A percentile compares a stretch with the other conserved stretches of the same genome.
phyloP scores from a whole-genome alignment of 2,329 filamentous ascomycete species.

The Clonostachys rosea region DNA sequence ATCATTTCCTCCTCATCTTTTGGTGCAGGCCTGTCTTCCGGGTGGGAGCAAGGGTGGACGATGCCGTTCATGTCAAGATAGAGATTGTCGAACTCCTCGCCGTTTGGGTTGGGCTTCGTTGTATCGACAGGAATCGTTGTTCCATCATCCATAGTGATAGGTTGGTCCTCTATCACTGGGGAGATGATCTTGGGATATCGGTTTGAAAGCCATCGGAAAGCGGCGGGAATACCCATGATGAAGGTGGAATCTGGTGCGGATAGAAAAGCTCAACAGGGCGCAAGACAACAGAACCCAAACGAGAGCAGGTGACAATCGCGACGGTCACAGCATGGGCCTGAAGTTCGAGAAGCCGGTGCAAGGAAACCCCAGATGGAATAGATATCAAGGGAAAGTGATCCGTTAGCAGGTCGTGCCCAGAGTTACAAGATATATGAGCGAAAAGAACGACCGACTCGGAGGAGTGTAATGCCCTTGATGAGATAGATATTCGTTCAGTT shows the following conservation, averaged over 20 bases:
- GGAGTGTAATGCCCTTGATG: no score
- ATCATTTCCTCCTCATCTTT: constrained; percentile 99
- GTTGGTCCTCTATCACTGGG: constrained; percentile 80
- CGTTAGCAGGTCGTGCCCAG: no score
- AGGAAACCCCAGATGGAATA: no score
- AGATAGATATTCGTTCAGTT: no score
- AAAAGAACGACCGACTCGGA: no score
- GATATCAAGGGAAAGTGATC: no score
- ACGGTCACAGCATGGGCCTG: no score
- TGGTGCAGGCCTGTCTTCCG: constrained; percentile 86
- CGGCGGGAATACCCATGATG: constrained; percentile 87
- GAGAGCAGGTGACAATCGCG: no score
- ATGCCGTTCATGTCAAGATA: constrained; percentile 99
- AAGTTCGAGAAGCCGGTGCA: no score
- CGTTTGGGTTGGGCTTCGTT: constrained; percentile 85
- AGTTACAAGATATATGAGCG: no score
- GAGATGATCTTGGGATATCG: constrained; percentile 98
- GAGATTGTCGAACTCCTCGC: constrained; percentile 95
- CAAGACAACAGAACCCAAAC: no score
- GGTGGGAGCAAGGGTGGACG: constrained; percentile 96
- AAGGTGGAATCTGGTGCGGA: neutral
- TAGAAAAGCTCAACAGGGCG: no score
- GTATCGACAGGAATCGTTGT: constrained; percentile 79
- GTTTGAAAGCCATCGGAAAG: constrained; percentile 93
- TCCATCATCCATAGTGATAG: constrained; percentile 76